Evolutionary conservation across 2,329 filamentous ascomycete species (phyloP).

Genomic region (Penicillium sp.): DNA sequence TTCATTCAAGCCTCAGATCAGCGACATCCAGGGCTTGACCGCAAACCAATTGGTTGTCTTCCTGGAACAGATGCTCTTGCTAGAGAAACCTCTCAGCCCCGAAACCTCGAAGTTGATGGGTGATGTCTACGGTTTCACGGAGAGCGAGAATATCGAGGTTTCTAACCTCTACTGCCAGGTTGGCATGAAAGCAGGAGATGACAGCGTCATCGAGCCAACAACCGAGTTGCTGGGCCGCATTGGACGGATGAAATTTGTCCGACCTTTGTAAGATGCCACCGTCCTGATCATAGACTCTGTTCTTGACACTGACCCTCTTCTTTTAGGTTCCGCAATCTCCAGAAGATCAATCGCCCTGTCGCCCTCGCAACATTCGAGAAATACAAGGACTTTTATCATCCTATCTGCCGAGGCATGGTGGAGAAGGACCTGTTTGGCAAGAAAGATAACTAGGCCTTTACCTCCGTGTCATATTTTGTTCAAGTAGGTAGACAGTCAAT

Average conservation of each 20-base stretch:
- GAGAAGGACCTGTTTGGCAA: slow-evolving; percentile 72
- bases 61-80: slow-evolving; percentile 72
- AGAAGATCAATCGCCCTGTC: slow-evolving; percentile 68
- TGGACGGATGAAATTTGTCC: slow-evolving; percentile 95
- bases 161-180: slow-evolving; percentile 76
- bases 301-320: slow-evolving; percentile 12
- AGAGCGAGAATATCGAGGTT: slow-evolving; percentile 83
- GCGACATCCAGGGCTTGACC: slow-evolving; percentile 71
- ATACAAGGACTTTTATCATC: slow-evolving; percentile 91
- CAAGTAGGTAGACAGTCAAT: background rate
- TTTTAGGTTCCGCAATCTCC: slow-evolving; percentile 60
- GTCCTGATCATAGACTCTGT: background rate
- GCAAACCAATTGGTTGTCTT: slow-evolving; percentile 92
- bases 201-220: slow-evolving; percentile 65
- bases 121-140: slow-evolving; percentile 66
- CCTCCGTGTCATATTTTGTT: background rate
- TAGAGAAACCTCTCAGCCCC: slow-evolving; percentile 60
- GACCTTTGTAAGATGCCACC: slow-evolving; percentile 62
- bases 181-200: slow-evolving; percentile 70
- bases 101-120: slow-evolving; percentile 71
- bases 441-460: slow-evolving; percentile 20
- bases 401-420: slow-evolving; percentile 81
- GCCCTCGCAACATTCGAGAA: slow-evolving; percentile 80
- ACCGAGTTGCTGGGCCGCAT: slow-evolving; percentile 75
- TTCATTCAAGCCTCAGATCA: slow-evolving; percentile 58